Evolutionary conservation across 768 basidiomycete species (phyloP), one percentile per base, ranked within the genome.

Genomic region (Wakefieldia striispora): DNA sequence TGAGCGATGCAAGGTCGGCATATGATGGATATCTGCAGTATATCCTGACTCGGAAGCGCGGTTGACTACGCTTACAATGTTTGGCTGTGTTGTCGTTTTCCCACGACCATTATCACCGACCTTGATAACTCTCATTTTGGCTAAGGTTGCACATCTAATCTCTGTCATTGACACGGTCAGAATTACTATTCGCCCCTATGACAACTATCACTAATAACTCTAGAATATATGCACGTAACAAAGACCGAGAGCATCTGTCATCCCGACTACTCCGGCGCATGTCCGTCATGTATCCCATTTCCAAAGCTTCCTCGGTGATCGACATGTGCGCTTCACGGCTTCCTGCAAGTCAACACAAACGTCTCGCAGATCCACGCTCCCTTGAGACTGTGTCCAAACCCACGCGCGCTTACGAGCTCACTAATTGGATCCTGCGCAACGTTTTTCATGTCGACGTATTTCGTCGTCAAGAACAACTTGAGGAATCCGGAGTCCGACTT

Each of bases 381-480:
- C 26, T 46, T 47, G 23, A 47, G 45, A 5, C 31, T 36, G n/a
- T 36, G 3, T n/a, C 24, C 40, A 12, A 2, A 6, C 33, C 36
- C 33, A 10, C 60, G 51, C 12, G 50, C 29, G 5, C 21, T 12
- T 17, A 17, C 12, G 16, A 47, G 11, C 13, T 51, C 36, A 0
- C 19, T 21, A 3, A 62, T 56, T 1, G 54, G 24, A 0, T 40
- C 2, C 43, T 62, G 60, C 3, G 45, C 33, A 20, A 56, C 47
- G 37, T 35, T 14, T 24, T 27, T 42, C 56, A 62, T 58, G 34
- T 61, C 53, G n/a, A 59, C 57, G n/a, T 55, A 55, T 10, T 40
- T 20, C 14, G 45, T 56, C 45, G 60, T 56, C 51, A 61, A 36
- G 40, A 61, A 61, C 4, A 61, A 29, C 36, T 53, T 62, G 51